Percentiles rank a stretch among this genome's conserved stretches.
Conservation (phyloP, 2,329 filamentous ascomycete genomes). For the Hymenoscyphus infarciens region DNA sequence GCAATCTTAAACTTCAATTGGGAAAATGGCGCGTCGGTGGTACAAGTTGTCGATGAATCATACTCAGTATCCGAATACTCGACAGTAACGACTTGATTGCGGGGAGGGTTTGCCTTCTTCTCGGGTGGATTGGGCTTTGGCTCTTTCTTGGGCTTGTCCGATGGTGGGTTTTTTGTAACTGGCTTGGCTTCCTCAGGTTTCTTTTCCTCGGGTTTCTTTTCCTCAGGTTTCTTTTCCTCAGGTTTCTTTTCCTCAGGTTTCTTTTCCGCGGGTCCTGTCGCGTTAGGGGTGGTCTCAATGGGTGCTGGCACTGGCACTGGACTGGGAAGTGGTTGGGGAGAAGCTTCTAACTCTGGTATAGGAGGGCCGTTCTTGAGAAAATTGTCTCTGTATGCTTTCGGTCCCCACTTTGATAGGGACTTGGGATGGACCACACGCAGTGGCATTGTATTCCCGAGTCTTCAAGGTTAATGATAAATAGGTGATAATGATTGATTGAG, state of each 20-base stretch:
- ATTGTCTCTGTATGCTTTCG: neutral
- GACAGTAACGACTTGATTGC: neutral
- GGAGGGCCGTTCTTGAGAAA: neutral
- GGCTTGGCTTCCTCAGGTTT: neutral
- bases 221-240: neutral
- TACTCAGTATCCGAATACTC: slow-evolving; percentile 5
- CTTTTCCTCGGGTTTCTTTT: neutral
- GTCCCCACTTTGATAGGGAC: neutral
- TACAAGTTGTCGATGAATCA: slow-evolving; percentile 1
- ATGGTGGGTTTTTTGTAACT: neutral
- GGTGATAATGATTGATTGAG: neutral
- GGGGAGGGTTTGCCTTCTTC: neutral
- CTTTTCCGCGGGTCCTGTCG: neutral
- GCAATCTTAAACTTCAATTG: slow-evolving; percentile 5
- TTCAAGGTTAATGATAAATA: neutral
- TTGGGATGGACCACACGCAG: neutral
- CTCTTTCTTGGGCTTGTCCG: neutral
- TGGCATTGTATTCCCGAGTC: neutral
- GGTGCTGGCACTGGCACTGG: neutral
- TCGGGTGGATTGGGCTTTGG: neutral
- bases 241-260: neutral
- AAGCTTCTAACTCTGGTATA: neutral
- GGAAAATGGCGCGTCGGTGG: neutral
- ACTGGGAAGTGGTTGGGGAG: neutral
- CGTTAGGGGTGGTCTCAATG: neutral